These are phyloP conservation scores for Coriaria nepalensis DNA, from an alignment of 306 rosid species.

Conservation along the genomic window DNA sequence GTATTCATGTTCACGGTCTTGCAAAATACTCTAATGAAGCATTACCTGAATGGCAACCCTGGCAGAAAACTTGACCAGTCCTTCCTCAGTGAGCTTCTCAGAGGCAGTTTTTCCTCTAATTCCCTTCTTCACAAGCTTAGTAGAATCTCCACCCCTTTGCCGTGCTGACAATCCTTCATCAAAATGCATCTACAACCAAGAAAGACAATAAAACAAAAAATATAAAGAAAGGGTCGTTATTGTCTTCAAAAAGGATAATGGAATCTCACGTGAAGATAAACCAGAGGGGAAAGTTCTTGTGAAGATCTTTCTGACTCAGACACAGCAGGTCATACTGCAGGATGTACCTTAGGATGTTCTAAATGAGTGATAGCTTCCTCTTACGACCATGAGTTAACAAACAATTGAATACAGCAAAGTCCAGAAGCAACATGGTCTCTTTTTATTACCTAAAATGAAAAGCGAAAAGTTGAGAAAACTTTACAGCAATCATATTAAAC, in stretches of 20 bases:
- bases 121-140: slow-evolving; percentile 72
- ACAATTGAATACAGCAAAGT: slow-evolving; percentile 94
- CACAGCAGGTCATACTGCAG: not conserved
- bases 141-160: slow-evolving; percentile 64
- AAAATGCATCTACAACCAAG: slow-evolving; percentile 67
- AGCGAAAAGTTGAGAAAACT: slow-evolving; percentile 9
- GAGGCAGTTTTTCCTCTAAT: slow-evolving; percentile 67
- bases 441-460: slow-evolving; percentile 55
- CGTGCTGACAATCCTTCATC: slow-evolving; percentile 93
- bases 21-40: slow-evolving; percentile 11
- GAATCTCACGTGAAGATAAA: no score
- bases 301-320: no score
- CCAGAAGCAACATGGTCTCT: slow-evolving; percentile 95
- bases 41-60: slow-evolving; percentile 87
- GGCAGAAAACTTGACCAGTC: slow-evolving; percentile 81
- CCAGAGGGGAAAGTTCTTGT: no score
- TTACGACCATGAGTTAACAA: slow-evolving; percentile 67
- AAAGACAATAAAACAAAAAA: not conserved
- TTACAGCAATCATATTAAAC: not conserved
- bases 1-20: no score
- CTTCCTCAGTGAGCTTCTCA: slow-evolving; percentile 88
- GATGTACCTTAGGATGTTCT: slow-evolving; percentile 84
- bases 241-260: no score
- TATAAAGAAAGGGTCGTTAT: slow-evolving; percentile 2
- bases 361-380: slow-evolving; percentile 92